These are phyloP conservation scores for Talaromyces sp. DNA, from an alignment of 2,329 filamentous ascomycete genomes.

Conservation along the genomic window DNA sequence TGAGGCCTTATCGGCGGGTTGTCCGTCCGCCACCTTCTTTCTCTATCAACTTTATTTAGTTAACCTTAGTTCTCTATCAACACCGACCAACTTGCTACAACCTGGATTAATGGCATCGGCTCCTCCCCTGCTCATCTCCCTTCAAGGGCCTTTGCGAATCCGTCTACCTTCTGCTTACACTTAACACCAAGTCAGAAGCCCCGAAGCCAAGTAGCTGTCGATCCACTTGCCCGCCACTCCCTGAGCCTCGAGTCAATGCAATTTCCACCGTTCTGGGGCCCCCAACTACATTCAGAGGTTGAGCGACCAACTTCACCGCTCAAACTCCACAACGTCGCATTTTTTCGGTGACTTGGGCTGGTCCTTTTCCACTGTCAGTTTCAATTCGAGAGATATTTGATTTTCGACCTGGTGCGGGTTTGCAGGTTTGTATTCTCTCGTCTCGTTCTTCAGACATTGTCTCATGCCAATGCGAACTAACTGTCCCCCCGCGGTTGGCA, in stretches of 20 bases:
- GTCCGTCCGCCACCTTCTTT: conserved; percentile 6
- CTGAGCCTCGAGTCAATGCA: neutral
- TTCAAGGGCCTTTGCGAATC: neutral
- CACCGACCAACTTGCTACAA: neutral
- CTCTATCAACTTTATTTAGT: neutral
- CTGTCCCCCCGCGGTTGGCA: neutral
- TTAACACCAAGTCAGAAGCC: neutral
- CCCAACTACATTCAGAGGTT: neutral
- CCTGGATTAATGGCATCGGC: conserved; percentile 1
- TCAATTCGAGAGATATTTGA: neutral
- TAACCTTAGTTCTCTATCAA: neutral
- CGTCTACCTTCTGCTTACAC: neutral
- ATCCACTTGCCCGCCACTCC: neutral
- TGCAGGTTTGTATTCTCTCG: neutral
- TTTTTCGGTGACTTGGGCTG: neutral
- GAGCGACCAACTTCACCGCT: conserved; percentile 10
- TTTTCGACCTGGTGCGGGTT: neutral
- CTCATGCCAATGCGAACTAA: conserved; percentile 1
- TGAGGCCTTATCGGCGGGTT: conserved; percentile 4
- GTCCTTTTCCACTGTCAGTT: neutral
- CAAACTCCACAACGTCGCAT: conserved; percentile 4
- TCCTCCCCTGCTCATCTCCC: neutral
- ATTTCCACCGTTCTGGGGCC: neutral
- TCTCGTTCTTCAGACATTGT: neutral
- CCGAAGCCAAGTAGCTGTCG: neutral